Evolutionary conservation across 2,329 filamentous ascomycete species (phyloP).

Genomic region (Elsinoe arachidis): DNA sequence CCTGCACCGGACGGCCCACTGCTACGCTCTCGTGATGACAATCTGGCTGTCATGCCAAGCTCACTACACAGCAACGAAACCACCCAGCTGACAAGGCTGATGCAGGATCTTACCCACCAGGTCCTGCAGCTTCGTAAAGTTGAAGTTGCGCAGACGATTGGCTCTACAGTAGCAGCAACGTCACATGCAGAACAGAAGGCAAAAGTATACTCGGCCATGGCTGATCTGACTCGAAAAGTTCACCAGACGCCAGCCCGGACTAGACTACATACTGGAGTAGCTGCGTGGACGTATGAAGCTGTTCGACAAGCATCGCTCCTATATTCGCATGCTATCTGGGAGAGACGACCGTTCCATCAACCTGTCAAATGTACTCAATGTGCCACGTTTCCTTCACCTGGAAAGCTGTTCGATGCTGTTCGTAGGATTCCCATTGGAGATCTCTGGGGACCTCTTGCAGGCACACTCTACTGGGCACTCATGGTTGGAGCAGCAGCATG

Average conservation of each 20-base stretch:
- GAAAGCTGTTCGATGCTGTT: slow-evolving; percentile 21
- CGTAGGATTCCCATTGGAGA: slow-evolving; percentile 22
- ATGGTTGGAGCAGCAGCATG: slow-evolving; percentile 25
- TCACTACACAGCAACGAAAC: not conserved
- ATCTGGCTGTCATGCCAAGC: not conserved
- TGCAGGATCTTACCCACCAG: not conserved
- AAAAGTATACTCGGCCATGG: not conserved
- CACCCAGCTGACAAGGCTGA: not conserved
- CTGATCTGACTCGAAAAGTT: not conserved
- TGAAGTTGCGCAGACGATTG: not conserved
- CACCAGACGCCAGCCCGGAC: not conserved
- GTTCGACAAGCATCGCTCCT: slow-evolving; percentile 21
- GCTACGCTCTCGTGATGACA: not conserved
- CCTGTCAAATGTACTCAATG: slow-evolving; percentile 1
- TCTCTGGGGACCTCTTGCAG: slow-evolving; percentile 27
- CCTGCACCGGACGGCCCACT: not conserved
- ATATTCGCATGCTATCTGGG: slow-evolving; percentile 22
- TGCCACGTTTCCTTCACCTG: not conserved
- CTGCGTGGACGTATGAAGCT: slow-evolving; percentile 20
- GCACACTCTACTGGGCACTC: slow-evolving; percentile 26
- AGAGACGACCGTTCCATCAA: slow-evolving; percentile 20
- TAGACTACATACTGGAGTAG: not conserved
- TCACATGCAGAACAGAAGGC: not conserved
- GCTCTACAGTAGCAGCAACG: not conserved
- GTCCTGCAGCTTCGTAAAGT: not conserved